Evolutionary conservation across 2,329 filamentous ascomycete species (phyloP).

Genomic region (Fusarium secorum): DNA sequence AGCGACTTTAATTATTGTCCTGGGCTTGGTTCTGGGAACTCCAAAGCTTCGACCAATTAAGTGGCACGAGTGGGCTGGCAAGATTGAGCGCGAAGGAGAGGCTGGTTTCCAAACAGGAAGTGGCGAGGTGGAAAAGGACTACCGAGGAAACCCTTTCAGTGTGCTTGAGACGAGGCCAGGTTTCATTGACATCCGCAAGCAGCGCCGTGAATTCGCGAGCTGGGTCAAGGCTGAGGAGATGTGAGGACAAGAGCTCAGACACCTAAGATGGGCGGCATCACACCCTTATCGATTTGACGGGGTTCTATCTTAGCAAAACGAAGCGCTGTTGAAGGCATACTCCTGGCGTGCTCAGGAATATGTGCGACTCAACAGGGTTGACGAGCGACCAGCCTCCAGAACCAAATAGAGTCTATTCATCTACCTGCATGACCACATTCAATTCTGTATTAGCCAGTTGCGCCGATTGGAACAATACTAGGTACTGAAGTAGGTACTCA

Average conservation of each 20-base stretch:
- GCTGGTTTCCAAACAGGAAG: conserved; percentile 63
- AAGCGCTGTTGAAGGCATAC: background rate
- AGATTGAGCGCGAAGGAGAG: conserved; percentile 80
- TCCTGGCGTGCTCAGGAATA: background rate
- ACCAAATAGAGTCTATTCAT: background rate
- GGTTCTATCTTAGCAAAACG: background rate
- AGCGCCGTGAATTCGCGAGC: conserved; percentile 79
- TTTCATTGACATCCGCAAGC: conserved; percentile 87
- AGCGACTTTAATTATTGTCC: conserved; percentile 79
- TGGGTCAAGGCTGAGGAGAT: conserved; percentile 64
- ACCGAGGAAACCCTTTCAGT: conserved; percentile 79
- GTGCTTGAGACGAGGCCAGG: conserved; percentile 80
- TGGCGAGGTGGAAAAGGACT: conserved; percentile 74
- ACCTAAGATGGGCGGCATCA: background rate
- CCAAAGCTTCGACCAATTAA: conserved; percentile 84
- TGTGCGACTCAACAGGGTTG: background rate
- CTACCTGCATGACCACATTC: background rate
- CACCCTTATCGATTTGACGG: background rate
- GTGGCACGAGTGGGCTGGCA: conserved; percentile 82
- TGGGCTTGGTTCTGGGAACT: conserved; percentile 82
- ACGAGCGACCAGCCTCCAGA: background rate
- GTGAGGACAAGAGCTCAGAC: conserved; percentile 26
- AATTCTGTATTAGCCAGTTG: background rate
- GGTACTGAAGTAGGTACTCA: background rate
- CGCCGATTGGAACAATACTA: background rate